Conservation (phyloP, 2,329 filamentous ascomycete species). For the Xylariaceae sp. region DNA sequence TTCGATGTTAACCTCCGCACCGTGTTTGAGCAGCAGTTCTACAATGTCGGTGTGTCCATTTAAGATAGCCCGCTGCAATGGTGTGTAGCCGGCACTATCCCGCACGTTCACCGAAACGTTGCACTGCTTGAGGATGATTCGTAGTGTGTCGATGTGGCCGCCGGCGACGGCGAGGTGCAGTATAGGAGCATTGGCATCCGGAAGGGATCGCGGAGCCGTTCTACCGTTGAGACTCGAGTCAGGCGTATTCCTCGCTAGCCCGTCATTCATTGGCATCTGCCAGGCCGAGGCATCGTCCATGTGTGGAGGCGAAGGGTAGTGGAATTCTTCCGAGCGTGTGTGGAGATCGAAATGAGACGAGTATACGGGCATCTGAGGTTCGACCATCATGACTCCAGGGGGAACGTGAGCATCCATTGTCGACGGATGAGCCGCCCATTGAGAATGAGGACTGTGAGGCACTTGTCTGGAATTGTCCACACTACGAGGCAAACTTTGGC, state of each 20-base stretch:
- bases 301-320: constrained; percentile 22
- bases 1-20: constrained; percentile 20
- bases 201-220: constrained; percentile 18
- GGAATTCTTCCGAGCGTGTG: constrained; percentile 19
- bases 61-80: constrained; percentile 24
- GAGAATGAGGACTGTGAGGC: constrained; percentile 20
- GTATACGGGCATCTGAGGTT: constrained; percentile 18
- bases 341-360: constrained; percentile 20
- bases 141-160: constrained; percentile 24
- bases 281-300: constrained; percentile 18
- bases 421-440: constrained; percentile 17
- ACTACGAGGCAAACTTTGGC: constrained; percentile 17
- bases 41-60: constrained; percentile 26
- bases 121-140: constrained; percentile 23
- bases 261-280: constrained; percentile 13
- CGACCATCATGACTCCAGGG: constrained; percentile 20
- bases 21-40: constrained; percentile 22
- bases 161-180: constrained; percentile 24
- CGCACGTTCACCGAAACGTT: constrained; percentile 23
- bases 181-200: constrained; percentile 23
- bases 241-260: constrained; percentile 8
- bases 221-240: constrained; percentile 14
- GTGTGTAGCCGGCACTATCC: constrained; percentile 23
- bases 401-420: constrained; percentile 16
- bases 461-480: constrained; percentile 15